Base-by-base conservation (phyloP, 495 filamentous ascomycete genomes). In the Aspergillus kassunensis region DNA sequence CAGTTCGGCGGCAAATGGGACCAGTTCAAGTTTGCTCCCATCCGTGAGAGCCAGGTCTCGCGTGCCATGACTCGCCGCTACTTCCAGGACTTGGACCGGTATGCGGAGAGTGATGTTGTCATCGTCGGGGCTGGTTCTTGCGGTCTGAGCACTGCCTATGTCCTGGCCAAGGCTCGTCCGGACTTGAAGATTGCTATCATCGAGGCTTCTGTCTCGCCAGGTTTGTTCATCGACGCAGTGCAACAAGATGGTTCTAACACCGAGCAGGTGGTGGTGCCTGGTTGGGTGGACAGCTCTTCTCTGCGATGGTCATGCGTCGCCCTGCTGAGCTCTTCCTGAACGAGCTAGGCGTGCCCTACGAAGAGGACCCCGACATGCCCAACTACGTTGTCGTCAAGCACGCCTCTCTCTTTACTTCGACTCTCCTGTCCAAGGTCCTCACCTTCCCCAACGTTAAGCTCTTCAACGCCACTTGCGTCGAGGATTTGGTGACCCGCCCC, bases 31-130 rank as follows among this genome's bases (percentile, higher is more conserved):
- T 95, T 96, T 68, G 77, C 82, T 52, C 85, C 87, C 34, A 95
- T 96, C 72, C 84, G 90, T 62, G 90, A 96, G 81, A 86, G 81
- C 57, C 87, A 90, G 67, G 90, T 96, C 67, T 89, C 87, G 23
- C 88, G 90, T 48, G 89, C 90, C 68, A 96, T 96, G 90, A 90
- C 87, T 54, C 82, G 87, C 34, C 88, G 89, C 66, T 96, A 95
- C 82, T 95, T 93, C 67, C 74, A 82, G 55, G 90, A 96, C 71
- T 78, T 96, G 50, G 87, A 96, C 79, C 80, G 74, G 63, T 92
- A 93, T 63, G 88, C 90, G 65, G 90, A 96, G 74, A 86, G 85
- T 55, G 90, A 96, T 76, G 84, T 95, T 62, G 89, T 93, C 71
- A 93, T 96, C 67, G 77, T 95, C 55, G 90, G 90, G 48, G 90